phyloP scores from a whole-genome alignment of 2,329 filamentous ascomycete genomes.

The Cordyceps tenuipes region DNA sequence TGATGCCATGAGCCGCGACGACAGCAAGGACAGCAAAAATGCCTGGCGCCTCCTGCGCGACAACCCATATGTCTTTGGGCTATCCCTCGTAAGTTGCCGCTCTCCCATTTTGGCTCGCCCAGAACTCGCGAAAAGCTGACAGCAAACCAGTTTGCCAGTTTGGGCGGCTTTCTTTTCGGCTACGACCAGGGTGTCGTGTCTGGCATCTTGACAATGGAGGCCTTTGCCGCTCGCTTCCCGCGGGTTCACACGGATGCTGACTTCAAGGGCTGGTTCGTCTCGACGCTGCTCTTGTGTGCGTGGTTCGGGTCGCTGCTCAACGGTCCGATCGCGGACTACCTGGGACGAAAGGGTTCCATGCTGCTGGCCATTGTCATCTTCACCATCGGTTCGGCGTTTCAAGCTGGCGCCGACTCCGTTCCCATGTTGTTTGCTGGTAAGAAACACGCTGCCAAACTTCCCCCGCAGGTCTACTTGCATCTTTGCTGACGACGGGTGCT shows the following conservation, averaged over 20 bases:
- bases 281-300: slow-evolving; percentile 37
- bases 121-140: slow-evolving; percentile 13
- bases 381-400: slow-evolving; percentile 24
- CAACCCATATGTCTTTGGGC: slow-evolving; percentile 36
- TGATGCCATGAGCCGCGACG: too few relatives aligned
- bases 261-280: slow-evolving; percentile 46
- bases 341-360: slow-evolving; percentile 28
- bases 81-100: slow-evolving; percentile 28
- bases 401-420: slow-evolving; percentile 22
- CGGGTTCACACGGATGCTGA: slow-evolving; percentile 33
- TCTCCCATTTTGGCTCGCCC: background rate
- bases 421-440: too few relatives aligned
- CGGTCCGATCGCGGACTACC: slow-evolving; percentile 29
- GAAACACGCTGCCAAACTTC: too few relatives aligned
- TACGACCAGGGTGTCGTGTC: slow-evolving; percentile 43
- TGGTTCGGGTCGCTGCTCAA: slow-evolving; percentile 41
- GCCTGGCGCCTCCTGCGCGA: slow-evolving; percentile 13
- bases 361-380: slow-evolving; percentile 28
- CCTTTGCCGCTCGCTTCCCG: slow-evolving; percentile 25
- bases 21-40: too few relatives aligned
- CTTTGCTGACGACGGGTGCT: too few relatives aligned
- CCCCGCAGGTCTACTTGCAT: too few relatives aligned
- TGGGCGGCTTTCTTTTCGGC: slow-evolving; percentile 37
- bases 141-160: too few relatives aligned
- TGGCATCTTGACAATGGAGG: slow-evolving; percentile 38